Base-by-base conservation (phyloP, 306 rosid species). In the Trifolium repens region DNA sequence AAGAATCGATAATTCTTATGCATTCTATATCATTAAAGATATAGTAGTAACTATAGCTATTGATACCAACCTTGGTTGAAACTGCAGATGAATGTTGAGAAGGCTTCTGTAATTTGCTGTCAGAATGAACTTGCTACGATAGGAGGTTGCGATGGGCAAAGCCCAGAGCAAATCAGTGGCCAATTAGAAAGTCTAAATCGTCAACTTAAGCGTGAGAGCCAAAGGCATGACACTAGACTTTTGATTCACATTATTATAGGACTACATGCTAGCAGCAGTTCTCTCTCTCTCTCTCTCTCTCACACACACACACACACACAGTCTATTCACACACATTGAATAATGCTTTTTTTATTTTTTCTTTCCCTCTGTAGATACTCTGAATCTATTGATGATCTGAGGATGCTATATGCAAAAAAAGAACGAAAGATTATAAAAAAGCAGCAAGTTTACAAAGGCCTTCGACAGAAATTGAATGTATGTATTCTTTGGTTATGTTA, bases 321-420 rank as follows among this genome's bases (percentile, higher is more conserved):
- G 7, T 55, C 11, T 50, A 6, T 37, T 13, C 22, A 11, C 24
- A 11, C 32, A 66, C 30, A 66, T 42, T 77, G 34, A 44, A 34
- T 80, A 34, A 43, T 77, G 62, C 17, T 66, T 66, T 34, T 26
- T 7, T 61, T 37, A 57, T 44, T 53, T 71, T 14, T 47, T 42
- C 58, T 64, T 78, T 59, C n/a, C 12, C 71, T 54, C 46, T 77
- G 61, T 81, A 93, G 97, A 80, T 87, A 57, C 77, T 74, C 93
- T 9, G 98, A 91, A 80, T 87, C 98, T 63, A 83, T 93, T 27
- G 97, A 89, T 75, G 97, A 93, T 68, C 86, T 93, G 9, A 89
- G 91, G 78, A 83, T 82, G 83, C 54, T 79, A 67, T 91, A 84
- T 82, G 85, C 85, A 71, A 89, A 85, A 73, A 91, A 91, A 60